These are phyloP conservation scores for Trametes polyzona DNA, from an alignment of 1,284 basidiomycete species.

Conservation along the genomic window DNA sequence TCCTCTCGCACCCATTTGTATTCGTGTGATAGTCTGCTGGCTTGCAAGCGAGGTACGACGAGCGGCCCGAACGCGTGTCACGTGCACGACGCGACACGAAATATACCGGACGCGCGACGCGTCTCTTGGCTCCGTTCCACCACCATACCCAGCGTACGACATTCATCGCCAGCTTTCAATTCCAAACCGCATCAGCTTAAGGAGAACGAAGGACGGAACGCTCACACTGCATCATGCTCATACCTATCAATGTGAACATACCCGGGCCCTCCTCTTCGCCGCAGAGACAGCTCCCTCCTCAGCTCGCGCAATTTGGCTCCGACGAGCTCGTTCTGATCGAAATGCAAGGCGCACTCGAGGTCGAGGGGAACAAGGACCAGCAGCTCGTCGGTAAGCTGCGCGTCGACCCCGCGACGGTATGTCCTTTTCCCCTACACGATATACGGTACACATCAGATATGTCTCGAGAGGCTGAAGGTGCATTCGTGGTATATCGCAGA, in stretches of 20 bases:
- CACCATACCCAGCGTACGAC: neutral
- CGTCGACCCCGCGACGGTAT: slow-evolving; percentile 39
- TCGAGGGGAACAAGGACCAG: slow-evolving; percentile 60
- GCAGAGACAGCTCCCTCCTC: slow-evolving; percentile 52
- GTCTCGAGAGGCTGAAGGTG: neutral
- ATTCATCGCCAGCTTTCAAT: neutral
- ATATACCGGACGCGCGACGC: neutral
- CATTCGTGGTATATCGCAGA: slow-evolving; percentile 46
- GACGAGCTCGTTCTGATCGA: slow-evolving; percentile 76
- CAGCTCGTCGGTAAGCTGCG: slow-evolving; percentile 66
- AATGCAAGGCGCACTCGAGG: slow-evolving; percentile 72
- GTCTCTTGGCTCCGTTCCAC: neutral
- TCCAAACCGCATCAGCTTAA: neutral
- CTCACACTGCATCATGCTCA: slow-evolving; percentile 27
- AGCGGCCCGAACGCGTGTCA: no score
- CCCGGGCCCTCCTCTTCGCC: slow-evolving; percentile 31
- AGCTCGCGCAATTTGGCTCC: slow-evolving; percentile 67
- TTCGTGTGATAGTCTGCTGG: no score
- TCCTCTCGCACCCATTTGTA: no score
- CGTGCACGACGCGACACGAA: neutral
- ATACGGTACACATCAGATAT: neutral
- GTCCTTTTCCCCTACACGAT: slow-evolving; percentile 6
- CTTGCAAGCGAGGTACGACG: no score
- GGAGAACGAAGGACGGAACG: neutral
- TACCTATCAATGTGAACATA: slow-evolving; percentile 31